phyloP scores from a whole-genome alignment of 179 eudicot species.

The Patellifolia procumbens region DNA sequence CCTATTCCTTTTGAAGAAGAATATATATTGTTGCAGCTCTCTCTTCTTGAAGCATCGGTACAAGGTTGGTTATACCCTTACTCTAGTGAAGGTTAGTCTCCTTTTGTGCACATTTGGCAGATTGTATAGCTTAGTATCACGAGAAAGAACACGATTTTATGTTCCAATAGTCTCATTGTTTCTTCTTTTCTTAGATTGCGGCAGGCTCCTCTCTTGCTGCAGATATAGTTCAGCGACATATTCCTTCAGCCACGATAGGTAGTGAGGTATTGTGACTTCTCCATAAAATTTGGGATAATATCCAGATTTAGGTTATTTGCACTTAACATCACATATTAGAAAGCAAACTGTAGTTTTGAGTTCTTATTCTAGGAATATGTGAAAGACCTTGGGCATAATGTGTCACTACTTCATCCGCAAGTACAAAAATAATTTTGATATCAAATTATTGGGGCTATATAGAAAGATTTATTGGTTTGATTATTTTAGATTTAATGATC shows the following conservation, averaged over 20 bases:
- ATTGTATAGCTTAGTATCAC: conserved; percentile 2
- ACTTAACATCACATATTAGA: conserved; percentile 10
- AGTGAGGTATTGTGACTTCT: conserved; percentile 65
- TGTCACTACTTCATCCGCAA: conserved; percentile 2
- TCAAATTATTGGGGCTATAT: neutral
- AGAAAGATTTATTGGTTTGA: neutral
- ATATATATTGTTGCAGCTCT: conserved; percentile 53
- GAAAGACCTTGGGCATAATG: neutral
- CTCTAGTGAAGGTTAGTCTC: conserved; percentile 79
- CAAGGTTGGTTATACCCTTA: conserved; percentile 99
- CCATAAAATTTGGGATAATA: neutral
- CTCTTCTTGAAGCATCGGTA: conserved; percentile 95
- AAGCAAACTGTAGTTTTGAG: neutral
- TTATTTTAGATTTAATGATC: neutral
- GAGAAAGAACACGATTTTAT: conserved; percentile 7
- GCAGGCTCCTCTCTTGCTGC: conserved; percentile 82
- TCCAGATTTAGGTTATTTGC: conserved; percentile 1
- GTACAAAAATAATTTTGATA: neutral
- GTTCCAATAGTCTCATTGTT: conserved; percentile 11
- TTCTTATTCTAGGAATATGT: conserved; percentile 4
- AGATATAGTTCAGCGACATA: conserved; percentile 80
- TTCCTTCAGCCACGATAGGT: conserved; percentile 88
- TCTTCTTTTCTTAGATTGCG: conserved; percentile 50
- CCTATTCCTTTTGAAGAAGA: conserved; percentile 17
- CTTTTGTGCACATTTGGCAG: conserved; percentile 7